phyloP scores from a whole-genome alignment of 495 filamentous ascomycete species.

The Podospora pseudopauciseta region DNA sequence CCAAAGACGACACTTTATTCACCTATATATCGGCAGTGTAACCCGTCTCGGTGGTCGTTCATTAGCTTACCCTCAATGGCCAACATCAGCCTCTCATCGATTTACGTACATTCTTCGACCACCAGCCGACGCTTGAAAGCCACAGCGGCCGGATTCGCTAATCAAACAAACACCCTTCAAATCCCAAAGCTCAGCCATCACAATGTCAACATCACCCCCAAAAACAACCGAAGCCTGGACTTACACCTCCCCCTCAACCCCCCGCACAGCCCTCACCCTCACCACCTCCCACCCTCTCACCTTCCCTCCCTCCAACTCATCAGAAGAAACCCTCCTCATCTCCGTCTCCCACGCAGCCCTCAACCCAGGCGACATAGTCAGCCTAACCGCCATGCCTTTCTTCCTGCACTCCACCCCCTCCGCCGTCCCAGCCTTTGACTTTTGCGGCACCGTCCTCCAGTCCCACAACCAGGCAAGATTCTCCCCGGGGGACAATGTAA shows the following conservation, averaged over 20 bases:
- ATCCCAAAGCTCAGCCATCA: neutral
- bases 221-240: slow-evolving; percentile 26
- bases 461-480: slow-evolving; percentile 15
- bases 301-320: slow-evolving; percentile 15
- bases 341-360: slow-evolving; percentile 38
- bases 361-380: slow-evolving; percentile 39
- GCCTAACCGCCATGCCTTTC: slow-evolving; percentile 33
- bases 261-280: slow-evolving; percentile 21
- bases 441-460: slow-evolving; percentile 31
- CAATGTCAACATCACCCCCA: slow-evolving; percentile 5
- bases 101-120: no score
- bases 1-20: neutral
- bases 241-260: slow-evolving; percentile 17
- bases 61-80: neutral
- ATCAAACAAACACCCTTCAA: no score
- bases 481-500: slow-evolving; percentile 27
- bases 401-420: slow-evolving; percentile 26
- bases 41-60: neutral
- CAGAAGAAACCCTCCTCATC: slow-evolving; percentile 33
- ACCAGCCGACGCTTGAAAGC: no score
- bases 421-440: slow-evolving; percentile 37
- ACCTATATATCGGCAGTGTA: neutral
- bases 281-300: slow-evolving; percentile 23
- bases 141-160: no score
- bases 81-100: neutral